Evolutionary conservation across 495 filamentous ascomycete species (phyloP).

Genomic region (Pyrenopolyporus hunteri): DNA sequence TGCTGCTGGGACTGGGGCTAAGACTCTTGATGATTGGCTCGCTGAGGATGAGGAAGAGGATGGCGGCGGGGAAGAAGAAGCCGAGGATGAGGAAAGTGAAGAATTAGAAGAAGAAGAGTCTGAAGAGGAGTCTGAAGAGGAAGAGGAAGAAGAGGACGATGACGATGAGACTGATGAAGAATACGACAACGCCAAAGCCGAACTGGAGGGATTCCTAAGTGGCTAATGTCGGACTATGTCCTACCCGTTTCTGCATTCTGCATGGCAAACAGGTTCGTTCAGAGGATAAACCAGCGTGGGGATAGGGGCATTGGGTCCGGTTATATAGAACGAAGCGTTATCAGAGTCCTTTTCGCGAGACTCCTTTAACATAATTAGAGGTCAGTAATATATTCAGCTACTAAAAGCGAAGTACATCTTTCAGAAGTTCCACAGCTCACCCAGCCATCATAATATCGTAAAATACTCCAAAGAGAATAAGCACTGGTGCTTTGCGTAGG

Average conservation of each 20-base stretch:
- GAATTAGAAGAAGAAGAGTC: constrained; percentile 49
- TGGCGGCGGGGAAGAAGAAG: constrained; percentile 26
- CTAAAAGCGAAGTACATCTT: not conserved
- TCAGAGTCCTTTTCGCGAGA: not conserved
- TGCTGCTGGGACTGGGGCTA: constrained; percentile 55
- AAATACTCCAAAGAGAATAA: too few species aligned
- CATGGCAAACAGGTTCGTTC: not conserved
- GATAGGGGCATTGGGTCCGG: constrained; percentile 12
- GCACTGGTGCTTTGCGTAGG: not conserved
- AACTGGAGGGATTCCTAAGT: constrained; percentile 42
- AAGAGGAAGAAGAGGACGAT: constrained; percentile 63
- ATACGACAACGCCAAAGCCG: constrained; percentile 43
- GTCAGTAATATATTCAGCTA: not conserved
- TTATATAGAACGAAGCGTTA: constrained; percentile 14
- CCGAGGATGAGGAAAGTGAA: constrained; percentile 34
- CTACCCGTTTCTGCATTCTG: not conserved
- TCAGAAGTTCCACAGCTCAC: not conserved
- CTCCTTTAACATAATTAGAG: not conserved
- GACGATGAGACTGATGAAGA: constrained; percentile 54
- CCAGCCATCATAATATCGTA: too few species aligned
- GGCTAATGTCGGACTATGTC: not conserved
- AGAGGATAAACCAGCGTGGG: not conserved
- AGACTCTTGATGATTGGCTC: constrained; percentile 90
- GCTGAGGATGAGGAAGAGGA: constrained; percentile 65
- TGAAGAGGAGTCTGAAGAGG: constrained; percentile 59